Conservation (phyloP, 345 rosid species). For the Corchorus capsularis region DNA sequence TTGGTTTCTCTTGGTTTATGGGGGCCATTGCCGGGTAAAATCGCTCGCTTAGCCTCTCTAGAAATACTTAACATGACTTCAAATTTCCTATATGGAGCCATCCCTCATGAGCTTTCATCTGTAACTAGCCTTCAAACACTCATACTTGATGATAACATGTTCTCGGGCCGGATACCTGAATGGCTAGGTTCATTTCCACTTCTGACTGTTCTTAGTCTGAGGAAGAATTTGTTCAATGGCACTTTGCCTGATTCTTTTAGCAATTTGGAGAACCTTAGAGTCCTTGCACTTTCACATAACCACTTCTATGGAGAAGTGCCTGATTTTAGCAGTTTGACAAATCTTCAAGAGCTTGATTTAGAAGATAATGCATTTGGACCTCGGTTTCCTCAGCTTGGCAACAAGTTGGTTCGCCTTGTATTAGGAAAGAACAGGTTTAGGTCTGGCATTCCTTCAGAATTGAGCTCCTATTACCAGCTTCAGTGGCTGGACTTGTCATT, state of each 20-base stretch:
- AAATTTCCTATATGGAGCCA: conserved; percentile 61
- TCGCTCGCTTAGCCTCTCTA: conserved; percentile 59
- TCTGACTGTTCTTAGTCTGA: conserved; percentile 74
- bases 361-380: conserved; percentile 84
- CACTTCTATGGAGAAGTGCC: conserved; percentile 72
- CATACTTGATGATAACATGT: conserved; percentile 79
- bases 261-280: conserved; percentile 69
- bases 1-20: conserved; percentile 85
- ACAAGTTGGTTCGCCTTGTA: conserved; percentile 66
- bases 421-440: conserved; percentile 87
- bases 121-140: conserved; percentile 67
- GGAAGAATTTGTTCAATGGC: conserved; percentile 73
- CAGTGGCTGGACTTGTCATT: conserved; percentile 75
- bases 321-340: conserved; percentile 61
- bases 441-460: conserved; percentile 60
- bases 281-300: conserved; percentile 77
- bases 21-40: conserved; percentile 82
- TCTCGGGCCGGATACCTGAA: conserved; percentile 61
- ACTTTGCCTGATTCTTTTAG: conserved; percentile 71
- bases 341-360: conserved; percentile 87
- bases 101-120: conserved; percentile 68
- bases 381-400: conserved; percentile 67
- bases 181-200: conserved; percentile 62
- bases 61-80: conserved; percentile 91
- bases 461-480: conserved; percentile 72